Evolutionary conservation across 2,329 filamentous ascomycete genomes (phyloP), one percentile per base, ranked within the genome.

Genomic region (Mycosphaerella arachidis): DNA sequence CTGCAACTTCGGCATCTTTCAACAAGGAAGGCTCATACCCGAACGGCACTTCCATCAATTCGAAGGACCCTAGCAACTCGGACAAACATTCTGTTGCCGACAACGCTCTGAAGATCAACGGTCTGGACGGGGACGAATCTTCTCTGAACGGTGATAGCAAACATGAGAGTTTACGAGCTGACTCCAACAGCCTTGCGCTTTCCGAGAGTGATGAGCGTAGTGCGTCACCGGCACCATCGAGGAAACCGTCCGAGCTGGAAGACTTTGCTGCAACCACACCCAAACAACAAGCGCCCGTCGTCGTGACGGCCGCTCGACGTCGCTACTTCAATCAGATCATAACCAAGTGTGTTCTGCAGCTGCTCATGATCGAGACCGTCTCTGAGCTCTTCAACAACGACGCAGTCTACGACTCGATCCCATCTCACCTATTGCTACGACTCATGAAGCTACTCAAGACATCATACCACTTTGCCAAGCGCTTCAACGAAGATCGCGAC

Each of bases 321-420:
- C 89, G 92, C 55, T 97, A 97, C 80, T 99, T 99, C 82, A 99
- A 99, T 78, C 90, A 93, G 67, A 99, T 99, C 75, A 99, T 99
- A 75, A 97, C 93, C 13, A 93, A 95, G 67, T 99, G 94, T 73
- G 95, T 99, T 4, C 81, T 99, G 8, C 95, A 99, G 75, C 84
- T 99, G 1, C 86, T 99, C 65, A 99, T 99, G 92, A 99, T 99
- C 68, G 95, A 99, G 75, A 99, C 95, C 0, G 95, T 99, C 46
- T 95, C 96, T 71, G 95, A 99, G 75, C 86, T 99, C 53, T 99
- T 99, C 79, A 95, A 92, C 68, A 99, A 97, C 75, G 92, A 97
- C 72, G 86, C 90, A 1, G 95, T 99, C 16, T 99, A 99, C 73
- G 83, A 87, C 6, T 87, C 96, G 73, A 99, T 99, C 43, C 95